Conservation (phyloP, 73 alveolate genomes). For the Paraurostyla sp. region DNA sequence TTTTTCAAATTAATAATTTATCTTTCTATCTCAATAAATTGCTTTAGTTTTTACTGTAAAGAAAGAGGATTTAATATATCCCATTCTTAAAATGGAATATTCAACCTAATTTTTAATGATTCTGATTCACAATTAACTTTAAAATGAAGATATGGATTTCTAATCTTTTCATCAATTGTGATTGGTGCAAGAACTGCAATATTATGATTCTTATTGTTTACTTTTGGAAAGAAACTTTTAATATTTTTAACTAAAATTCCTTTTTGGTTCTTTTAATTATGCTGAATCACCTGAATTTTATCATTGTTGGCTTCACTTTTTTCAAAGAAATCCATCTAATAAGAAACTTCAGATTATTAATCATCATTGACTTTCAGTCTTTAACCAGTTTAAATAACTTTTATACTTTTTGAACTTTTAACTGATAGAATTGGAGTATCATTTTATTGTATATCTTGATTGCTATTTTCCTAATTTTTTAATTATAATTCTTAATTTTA, state of each 20-base stretch:
- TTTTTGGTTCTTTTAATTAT: background rate
- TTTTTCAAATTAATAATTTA: background rate
- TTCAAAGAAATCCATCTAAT: background rate
- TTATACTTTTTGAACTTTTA: background rate
- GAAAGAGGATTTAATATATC: background rate
- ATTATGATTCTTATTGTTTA: background rate
- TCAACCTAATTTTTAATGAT: background rate
- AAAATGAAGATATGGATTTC: background rate
- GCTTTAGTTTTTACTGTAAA: background rate
- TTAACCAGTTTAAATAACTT: background rate
- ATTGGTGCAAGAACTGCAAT: no score
- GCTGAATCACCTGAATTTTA: background rate
- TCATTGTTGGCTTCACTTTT: background rate
- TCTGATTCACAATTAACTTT: background rate
- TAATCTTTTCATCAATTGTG: background rate
- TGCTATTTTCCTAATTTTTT: background rate
- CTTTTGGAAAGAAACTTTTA: slow-evolving; percentile 14
- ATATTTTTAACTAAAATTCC: background rate
- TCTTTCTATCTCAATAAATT: background rate
- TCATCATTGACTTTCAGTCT: background rate
- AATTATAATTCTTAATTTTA: no score
- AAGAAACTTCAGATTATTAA: background rate
- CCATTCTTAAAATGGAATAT: background rate
- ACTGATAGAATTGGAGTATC: background rate
- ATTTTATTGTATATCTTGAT: background rate